These are phyloP conservation scores for Coprinopsis sp. DNA, from an alignment of 768 basidiomycete species.

Conservation along the genomic window DNA sequence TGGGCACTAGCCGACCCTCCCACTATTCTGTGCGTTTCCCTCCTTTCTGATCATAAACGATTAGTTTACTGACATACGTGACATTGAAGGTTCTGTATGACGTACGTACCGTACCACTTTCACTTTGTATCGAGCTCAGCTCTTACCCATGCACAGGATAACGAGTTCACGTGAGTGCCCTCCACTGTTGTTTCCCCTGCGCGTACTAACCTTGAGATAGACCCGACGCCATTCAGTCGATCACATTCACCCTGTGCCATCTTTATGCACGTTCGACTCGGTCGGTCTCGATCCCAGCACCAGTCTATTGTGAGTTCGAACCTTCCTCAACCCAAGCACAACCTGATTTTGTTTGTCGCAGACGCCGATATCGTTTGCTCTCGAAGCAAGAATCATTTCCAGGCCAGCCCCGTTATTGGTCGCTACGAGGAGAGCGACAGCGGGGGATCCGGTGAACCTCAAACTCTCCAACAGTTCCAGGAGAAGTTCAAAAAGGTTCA, in stretches of 20 bases:
- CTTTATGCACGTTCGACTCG: slow-evolving; percentile 73
- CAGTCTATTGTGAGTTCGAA: slow-evolving; percentile 60
- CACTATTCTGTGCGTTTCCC: slow-evolving; percentile 38
- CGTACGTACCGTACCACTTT: background rate
- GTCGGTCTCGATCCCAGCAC: slow-evolving; percentile 75
- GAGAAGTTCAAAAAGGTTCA: slow-evolving; percentile 56
- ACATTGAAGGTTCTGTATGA: background rate
- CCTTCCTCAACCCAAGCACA: background rate
- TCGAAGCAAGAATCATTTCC: slow-evolving; percentile 30
- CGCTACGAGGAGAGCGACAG: background rate
- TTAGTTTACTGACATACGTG: background rate
- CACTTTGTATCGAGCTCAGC: background rate
- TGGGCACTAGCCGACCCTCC: slow-evolving; percentile 61
- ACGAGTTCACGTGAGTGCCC: slow-evolving; percentile 47
- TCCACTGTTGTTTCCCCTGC: background rate
- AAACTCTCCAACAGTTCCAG: slow-evolving; percentile 28
- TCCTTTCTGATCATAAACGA: background rate
- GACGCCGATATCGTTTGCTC: slow-evolving; percentile 70
- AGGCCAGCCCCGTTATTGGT: slow-evolving; percentile 23
- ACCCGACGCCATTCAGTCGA: slow-evolving; percentile 61
- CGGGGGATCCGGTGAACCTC: background rate
- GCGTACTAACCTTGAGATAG: slow-evolving; percentile 23
- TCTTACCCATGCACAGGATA: slow-evolving; percentile 31
- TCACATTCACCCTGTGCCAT: slow-evolving; percentile 69
- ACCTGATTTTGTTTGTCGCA: slow-evolving; percentile 18